Conservation (phyloP, 2,329 filamentous ascomycete species). For the Cordyceps pruinosa region DNA sequence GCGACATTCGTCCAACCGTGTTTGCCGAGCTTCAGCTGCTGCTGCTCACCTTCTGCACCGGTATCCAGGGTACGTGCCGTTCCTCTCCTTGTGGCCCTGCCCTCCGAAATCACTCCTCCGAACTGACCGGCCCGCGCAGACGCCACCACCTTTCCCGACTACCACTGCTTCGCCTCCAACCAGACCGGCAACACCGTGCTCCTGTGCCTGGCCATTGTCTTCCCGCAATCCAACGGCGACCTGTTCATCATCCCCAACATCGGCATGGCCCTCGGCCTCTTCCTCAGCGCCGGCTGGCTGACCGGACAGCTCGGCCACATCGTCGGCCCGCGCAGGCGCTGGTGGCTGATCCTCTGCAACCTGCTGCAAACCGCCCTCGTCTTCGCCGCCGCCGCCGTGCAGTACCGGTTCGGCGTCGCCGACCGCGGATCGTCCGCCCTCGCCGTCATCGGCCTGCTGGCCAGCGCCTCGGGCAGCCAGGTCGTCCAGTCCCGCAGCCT, state of each 20-base stretch:
- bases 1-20: slow-evolving; percentile 30
- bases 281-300: slow-evolving; percentile 46
- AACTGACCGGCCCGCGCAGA: slow-evolving; percentile 27
- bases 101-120: not conserved
- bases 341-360: slow-evolving; percentile 50
- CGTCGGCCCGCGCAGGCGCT: slow-evolving; percentile 41
- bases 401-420: slow-evolving; percentile 33
- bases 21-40: slow-evolving; percentile 41
- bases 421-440: slow-evolving; percentile 33
- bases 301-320: slow-evolving; percentile 51
- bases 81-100: not conserved
- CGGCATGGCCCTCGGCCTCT: slow-evolving; percentile 47
- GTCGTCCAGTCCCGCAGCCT: slow-evolving; percentile 50
- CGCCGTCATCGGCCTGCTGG: slow-evolving; percentile 42
- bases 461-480: slow-evolving; percentile 50
- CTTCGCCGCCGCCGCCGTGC: slow-evolving; percentile 44
- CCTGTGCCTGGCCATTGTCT: slow-evolving; percentile 43
- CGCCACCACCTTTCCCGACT: slow-evolving; percentile 54
- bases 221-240: slow-evolving; percentile 39
- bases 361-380: slow-evolving; percentile 48
- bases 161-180: slow-evolving; percentile 56
- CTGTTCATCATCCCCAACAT: slow-evolving; percentile 49
- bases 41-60: slow-evolving; percentile 43
- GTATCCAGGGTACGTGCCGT: slow-evolving; percentile 37
- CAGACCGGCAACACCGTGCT: slow-evolving; percentile 61